Conservation (phyloP, 257 asterid genomes). For the Plantago major region DNA sequence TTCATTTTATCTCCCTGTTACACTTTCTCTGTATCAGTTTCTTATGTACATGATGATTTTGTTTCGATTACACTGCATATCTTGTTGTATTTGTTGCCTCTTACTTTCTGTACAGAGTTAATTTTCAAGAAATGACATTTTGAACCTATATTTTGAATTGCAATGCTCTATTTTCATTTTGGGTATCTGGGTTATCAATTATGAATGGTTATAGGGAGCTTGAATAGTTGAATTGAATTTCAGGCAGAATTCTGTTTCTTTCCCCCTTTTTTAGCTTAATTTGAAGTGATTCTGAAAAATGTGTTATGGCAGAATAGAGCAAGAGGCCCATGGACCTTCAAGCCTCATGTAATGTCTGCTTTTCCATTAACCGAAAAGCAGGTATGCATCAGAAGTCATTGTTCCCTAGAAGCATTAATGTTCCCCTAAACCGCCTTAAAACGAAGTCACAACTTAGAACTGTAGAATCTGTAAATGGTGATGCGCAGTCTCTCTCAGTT, state of each 20-base stretch:
- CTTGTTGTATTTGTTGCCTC: no score
- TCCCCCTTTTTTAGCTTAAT: no score
- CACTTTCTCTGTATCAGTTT: neutral
- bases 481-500: constrained; percentile 25
- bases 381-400: constrained; percentile 11
- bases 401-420: constrained; percentile 12
- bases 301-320: neutral
- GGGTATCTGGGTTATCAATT: no score
- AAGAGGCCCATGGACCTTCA: constrained; percentile 39
- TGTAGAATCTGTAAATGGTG: constrained; percentile 26
- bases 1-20: neutral
- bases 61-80: no score
- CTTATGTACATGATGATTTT: no score
- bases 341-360: constrained; percentile 43
- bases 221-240: no score
- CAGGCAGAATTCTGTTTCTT: no score
- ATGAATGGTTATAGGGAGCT: no score
- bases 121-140: no score
- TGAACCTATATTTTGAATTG: no score
- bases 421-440: constrained; percentile 21
- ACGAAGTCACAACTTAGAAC: constrained; percentile 28
- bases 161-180: no score
- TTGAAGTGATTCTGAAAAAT: neutral
- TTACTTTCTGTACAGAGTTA: no score
- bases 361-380: constrained; percentile 23